phyloP scores from a whole-genome alignment of 176 grass and related monocot genomes.

The Oryza punctata region DNA sequence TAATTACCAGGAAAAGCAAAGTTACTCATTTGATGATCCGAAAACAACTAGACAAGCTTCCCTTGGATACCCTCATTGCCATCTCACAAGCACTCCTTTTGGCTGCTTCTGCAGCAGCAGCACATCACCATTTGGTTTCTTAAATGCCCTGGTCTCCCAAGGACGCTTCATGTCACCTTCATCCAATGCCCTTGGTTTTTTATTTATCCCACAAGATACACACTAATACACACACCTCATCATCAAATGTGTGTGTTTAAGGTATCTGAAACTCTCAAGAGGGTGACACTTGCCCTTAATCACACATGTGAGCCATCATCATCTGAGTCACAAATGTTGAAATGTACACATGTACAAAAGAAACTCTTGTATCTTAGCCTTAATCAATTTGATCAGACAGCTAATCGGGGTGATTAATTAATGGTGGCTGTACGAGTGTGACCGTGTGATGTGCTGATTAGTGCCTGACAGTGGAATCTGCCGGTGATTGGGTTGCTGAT shows the following conservation, averaged over 20 bases:
- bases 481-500: conserved; percentile 5
- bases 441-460: neutral
- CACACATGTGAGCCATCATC: neutral
- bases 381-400: neutral
- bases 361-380: neutral
- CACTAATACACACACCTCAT: neutral
- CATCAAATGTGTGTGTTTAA: neutral
- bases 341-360: neutral
- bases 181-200: neutral
- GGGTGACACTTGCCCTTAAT: conserved; percentile 8
- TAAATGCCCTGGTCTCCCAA: conserved; percentile 29
- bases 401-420: neutral
- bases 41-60: neutral
- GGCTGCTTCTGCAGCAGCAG: conserved; percentile 24
- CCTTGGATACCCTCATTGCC: conserved; percentile 27
- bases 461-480: neutral
- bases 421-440: neutral
- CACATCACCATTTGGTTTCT: neutral
- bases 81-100: conserved; percentile 20
- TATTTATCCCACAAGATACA: conserved; percentile 9
- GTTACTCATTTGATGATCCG: neutral
- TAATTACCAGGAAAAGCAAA: neutral
- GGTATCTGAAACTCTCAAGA: neutral
- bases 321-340: neutral
- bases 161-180: conserved; percentile 42